Evolutionary conservation across 345 rosid species (phyloP), one percentile per base, ranked within the genome.

Genomic region (Eucalyptus curtisii): DNA sequence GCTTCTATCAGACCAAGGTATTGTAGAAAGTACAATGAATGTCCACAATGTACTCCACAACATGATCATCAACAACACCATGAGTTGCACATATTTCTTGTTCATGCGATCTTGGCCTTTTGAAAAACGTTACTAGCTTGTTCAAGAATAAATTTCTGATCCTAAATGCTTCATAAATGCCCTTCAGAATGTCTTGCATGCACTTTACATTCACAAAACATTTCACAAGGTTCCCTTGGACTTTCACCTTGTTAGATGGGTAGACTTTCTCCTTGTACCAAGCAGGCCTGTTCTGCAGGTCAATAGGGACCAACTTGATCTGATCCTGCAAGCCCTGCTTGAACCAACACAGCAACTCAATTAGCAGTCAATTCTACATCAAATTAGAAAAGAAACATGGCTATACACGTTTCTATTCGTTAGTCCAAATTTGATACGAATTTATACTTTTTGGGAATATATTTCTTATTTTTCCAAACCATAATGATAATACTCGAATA

Each of bases 211-310:
- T 86, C 87, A 4, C 66, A 87, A 27, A 66, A 52, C 84, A 3
- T 40, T 20, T 76, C 47, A 40, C 47, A 40, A 3, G 84, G 33
- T 88, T 53, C n/a, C 52, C 49, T 7, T 22, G 37, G 53, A 52
- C 2, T 47, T 49, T 92, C 52, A 97, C 99, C 98, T 95, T 96
- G 90, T 97, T 98, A 44, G 89, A 89, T n/a, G 95, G 95, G 89
- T 95, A 89, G n/a, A 96, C 96, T 91, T 94, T 96, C 93, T 96
- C 98, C 87, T 92, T 91, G 91, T 93, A 98, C 99, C 99, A 96
- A 89, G 91, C 89, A 91, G 99, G 99, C 91, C 96, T 95, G 88
- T 95, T 92, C 57, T 87, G 66, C 89, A 98, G 92, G 89, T 95
- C 93, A 25, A 97, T 88, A 42, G 98, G 96, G 90, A 96, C 96